These are phyloP conservation scores for Russula emetica DNA, from an alignment of 768 basidiomycete genomes.

Conservation along the genomic window DNA sequence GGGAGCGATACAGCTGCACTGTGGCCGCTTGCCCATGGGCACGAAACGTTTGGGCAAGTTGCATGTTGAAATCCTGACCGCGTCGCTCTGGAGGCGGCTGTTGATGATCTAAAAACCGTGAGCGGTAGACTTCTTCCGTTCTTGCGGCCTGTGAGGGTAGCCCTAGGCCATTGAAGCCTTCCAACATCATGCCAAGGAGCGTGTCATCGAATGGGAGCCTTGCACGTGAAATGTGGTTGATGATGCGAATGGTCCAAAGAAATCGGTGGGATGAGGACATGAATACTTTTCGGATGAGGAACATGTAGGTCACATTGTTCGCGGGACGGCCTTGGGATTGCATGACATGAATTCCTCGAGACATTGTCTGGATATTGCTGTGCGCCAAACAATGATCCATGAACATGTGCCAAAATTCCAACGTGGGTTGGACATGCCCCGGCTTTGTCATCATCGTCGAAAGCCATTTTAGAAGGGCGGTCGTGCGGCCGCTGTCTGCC, in stretches of 20 bases:
- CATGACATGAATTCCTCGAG: constrained; percentile 30
- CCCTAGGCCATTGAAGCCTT: constrained; percentile 26
- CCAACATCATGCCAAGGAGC: constrained; percentile 22
- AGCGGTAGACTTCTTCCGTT: constrained; percentile 25
- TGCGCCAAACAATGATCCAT: constrained; percentile 39
- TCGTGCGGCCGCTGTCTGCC: constrained; percentile 41
- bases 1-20: constrained; percentile 6
- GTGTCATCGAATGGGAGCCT: constrained; percentile 26
- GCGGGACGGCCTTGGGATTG: constrained; percentile 41
- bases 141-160: constrained; percentile 18
- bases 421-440: constrained; percentile 43
- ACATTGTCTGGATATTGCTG: constrained; percentile 20
- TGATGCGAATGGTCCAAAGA: constrained; percentile 17
- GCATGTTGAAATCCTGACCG: constrained; percentile 15
- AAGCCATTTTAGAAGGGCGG: constrained; percentile 49
- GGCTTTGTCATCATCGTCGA: constrained; percentile 49
- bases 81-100: neutral
- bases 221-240: constrained; percentile 16
- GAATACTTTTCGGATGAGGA: constrained; percentile 46
- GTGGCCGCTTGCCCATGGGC: constrained; percentile 4
- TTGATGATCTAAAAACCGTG: neutral
- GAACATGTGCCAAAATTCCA: constrained; percentile 53
- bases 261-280: constrained; percentile 26
- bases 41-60: constrained; percentile 15
- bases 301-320: constrained; percentile 44